These are phyloP conservation scores for Coffea humblotiana DNA, from an alignment of 305 asterid species.

Conservation along the genomic window DNA sequence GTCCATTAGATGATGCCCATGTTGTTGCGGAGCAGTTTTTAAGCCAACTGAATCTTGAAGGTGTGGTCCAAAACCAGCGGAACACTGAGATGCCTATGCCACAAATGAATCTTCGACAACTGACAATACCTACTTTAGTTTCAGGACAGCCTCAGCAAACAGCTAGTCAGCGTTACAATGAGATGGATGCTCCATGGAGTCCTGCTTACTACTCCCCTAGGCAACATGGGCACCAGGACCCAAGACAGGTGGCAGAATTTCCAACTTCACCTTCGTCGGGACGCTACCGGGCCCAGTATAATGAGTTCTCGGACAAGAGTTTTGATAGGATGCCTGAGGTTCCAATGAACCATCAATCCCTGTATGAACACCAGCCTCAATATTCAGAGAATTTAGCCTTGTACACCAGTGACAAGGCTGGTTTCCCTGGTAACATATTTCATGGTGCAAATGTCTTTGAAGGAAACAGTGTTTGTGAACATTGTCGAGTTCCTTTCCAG, in stretches of 20 bases:
- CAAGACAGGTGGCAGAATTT: constrained; percentile 60
- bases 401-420: constrained; percentile 58
- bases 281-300: constrained; percentile 58
- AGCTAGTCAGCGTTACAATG: constrained; percentile 60
- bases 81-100: constrained; percentile 73
- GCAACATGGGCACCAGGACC: constrained; percentile 63
- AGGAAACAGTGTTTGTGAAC: constrained; percentile 61
- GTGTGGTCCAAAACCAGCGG: constrained; percentile 65
- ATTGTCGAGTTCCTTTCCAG: constrained; percentile 56
- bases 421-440: constrained; percentile 73
- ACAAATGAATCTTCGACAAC: constrained; percentile 61
- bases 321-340: constrained; percentile 65
- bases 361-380: constrained; percentile 63
- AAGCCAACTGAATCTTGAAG: constrained; percentile 67
- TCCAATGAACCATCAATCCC: constrained; percentile 42
- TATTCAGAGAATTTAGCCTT: constrained; percentile 54
- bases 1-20: constrained; percentile 59
- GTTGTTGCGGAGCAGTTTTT: constrained; percentile 64
- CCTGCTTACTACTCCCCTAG: constrained; percentile 92
- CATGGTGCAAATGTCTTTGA: constrained; percentile 59
- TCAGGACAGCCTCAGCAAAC: constrained; percentile 68
- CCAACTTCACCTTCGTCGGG: constrained; percentile 85
- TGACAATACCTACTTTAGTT: constrained; percentile 69
- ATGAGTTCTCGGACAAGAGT: constrained; percentile 48
- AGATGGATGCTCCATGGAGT: constrained; percentile 97